phyloP scores from a whole-genome alignment of 495 filamentous ascomycete genomes.

The Neurospora sp. region DNA sequence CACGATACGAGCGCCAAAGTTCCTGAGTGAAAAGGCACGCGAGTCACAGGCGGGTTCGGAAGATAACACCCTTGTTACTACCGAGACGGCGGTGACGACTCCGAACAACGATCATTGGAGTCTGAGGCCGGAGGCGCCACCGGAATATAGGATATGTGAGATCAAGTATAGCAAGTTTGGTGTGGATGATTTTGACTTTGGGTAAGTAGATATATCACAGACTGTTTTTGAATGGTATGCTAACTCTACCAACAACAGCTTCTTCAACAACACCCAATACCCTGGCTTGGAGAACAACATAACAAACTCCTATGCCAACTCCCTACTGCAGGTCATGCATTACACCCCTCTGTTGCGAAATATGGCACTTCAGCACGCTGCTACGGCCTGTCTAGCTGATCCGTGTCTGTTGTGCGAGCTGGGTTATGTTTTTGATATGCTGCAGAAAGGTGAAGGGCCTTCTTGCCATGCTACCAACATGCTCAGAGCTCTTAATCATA shows the following conservation, averaged over 20 bases:
- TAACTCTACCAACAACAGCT: constrained; percentile 38
- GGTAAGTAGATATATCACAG: constrained; percentile 37
- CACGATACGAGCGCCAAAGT: constrained; percentile 60
- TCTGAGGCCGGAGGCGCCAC: constrained; percentile 63
- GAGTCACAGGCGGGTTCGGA: constrained; percentile 46
- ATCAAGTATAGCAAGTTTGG: constrained; percentile 98
- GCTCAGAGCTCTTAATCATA: constrained; percentile 73
- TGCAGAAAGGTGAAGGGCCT: constrained; percentile 85
- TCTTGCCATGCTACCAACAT: constrained; percentile 98
- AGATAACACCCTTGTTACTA: constrained; percentile 38
- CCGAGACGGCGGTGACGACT: constrained; percentile 53
- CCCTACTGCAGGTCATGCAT: constrained; percentile 81
- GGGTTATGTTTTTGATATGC: constrained; percentile 95
- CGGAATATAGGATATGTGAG: constrained; percentile 81
- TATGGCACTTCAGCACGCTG: constrained; percentile 79
- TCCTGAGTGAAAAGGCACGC: constrained; percentile 83
- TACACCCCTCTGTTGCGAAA: constrained; percentile 86
- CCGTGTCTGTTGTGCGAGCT: constrained; percentile 86
- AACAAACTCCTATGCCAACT: constrained; percentile 89
- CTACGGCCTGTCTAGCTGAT: constrained; percentile 69
- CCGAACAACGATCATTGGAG: constrained; percentile 48
- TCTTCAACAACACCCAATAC: constrained; percentile 82
- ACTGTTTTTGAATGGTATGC: neutral
- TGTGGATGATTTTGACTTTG: constrained; percentile 96
- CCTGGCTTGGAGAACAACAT: constrained; percentile 95